Base-by-base conservation (phyloP, 1,284 basidiomycete genomes). In the Schizophyllum commune region DNA sequence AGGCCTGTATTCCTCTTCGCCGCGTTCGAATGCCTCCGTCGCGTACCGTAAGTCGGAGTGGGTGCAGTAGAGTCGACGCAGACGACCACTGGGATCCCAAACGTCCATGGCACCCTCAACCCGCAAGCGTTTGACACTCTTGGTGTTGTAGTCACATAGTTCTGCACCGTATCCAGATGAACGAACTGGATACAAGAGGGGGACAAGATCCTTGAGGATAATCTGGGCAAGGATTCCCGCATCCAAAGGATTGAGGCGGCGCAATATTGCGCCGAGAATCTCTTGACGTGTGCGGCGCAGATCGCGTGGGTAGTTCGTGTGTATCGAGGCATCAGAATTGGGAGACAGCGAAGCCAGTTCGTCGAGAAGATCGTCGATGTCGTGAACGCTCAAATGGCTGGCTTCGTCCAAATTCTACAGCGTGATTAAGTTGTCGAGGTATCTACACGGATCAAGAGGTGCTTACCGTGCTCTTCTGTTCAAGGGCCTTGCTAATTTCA, bases 151-250 rank as follows among this genome's bases (percentile, higher is more conserved):
- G 33, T 78, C 67, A 15, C 79, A 74, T 39, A 91, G 72, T 7
- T 81, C 77, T 1, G 71, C 69, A 3, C 79, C 80, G 60, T 77
- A 80, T 64, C 82, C 81, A 0, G 73, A 78, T 33, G 77, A 74
- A 0, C 82, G 78, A 0, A 88, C 72, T 1, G 91, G 87, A 66
- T 89, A 89, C 0, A 94, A 71, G 1, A 95, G 69, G 1, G 92
- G 91, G 19, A 86, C 81, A 0, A 96, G 74, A 70, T 95, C 93
- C 64, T 89, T 89, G 22, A 96, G 79, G 61, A 96, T 89, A 62
- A 96, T 86, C 69, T 96, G 92, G 0, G 86, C 86, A 57, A 94
- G 75, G 60, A 88, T 81, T 0, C 83, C 77, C 0, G 87, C 80
- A 53, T 90, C 86, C 5, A 72, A 71, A 0, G 91, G 83, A 0